Base-by-base conservation (phyloP, 805 yeast species). In the Kurtzmaniella cleridarum region DNA sequence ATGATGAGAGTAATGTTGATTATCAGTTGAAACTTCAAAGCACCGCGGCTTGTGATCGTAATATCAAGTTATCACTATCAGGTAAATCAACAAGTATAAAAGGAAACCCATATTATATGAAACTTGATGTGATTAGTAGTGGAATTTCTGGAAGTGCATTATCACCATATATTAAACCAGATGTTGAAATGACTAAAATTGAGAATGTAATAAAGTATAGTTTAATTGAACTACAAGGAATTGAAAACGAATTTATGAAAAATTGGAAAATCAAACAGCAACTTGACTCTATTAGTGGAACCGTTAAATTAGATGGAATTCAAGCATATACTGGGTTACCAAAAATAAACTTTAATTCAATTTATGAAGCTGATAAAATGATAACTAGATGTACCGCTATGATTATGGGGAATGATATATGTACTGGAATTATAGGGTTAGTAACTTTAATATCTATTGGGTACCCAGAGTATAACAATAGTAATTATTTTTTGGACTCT, bases 401-500 rank as follows among this genome's bases (percentile, higher is more conserved):
- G 6, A 29, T 49, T 23, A 38, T 44, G 1, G 37, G 39, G 12
- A n/a, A 33, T 4, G 16, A 31, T 3, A n/a, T 20, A 20, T 20
- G 24, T 20, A 20, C 24, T 20, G 24, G 24, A 8, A 20, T 20
- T 20, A 5, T 20, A 20, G 24, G 24, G 8, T 28, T 46, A 5
- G 24, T 54, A 13, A 30, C 35, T 33, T 14, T 54, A 9, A 29
- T 45, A 3, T 44, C 53, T 4, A 31, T 53, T 29, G 51, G 54
- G 3, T n/a, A 5, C 17, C 13, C 50, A 1, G 35, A 45, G 2
- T 49, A 50, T 39, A 53, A 52, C 15, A 70, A 70, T 41, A 64
- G 69, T 1, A 62, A 57, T 29, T 54, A 65, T 8, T 74, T 60
- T 39, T 48, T 70, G 9, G 46, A 52, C 17, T 52, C 66, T 3